phyloP scores from a whole-genome alignment of 176 grass and related monocot species.

The Triticum turgidum region DNA sequence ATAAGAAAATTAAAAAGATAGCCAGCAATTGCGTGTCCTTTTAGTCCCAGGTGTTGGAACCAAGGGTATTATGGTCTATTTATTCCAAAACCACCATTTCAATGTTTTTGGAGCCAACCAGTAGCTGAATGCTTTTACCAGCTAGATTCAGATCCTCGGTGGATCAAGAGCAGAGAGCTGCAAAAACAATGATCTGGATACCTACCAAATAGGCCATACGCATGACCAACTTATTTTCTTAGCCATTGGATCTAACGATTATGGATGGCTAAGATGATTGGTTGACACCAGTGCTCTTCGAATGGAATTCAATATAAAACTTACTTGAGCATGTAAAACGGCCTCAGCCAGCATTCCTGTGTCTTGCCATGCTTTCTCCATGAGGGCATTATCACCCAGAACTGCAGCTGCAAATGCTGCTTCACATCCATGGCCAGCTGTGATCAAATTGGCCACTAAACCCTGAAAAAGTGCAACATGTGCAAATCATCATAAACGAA shows the following conservation, averaged over 20 bases:
- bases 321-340: conserved; percentile 96
- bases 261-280: not conserved
- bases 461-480: conserved; percentile 47
- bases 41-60: too few relatives aligned
- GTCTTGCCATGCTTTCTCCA: conserved; percentile 99
- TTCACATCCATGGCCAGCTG: conserved; percentile 88
- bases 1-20: too few relatives aligned
- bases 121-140: too few relatives aligned
- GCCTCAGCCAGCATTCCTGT: conserved; percentile 95
- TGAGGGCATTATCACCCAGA: conserved; percentile 90
- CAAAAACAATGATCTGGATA: too few relatives aligned
- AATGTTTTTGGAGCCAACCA: too few relatives aligned
- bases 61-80: too few relatives aligned
- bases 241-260: not conserved
- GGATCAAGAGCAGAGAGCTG: too few relatives aligned
- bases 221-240: not conserved
- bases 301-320: conserved; percentile 34
- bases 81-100: too few relatives aligned
- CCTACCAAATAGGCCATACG: too few relatives aligned
- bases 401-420: conserved; percentile 96
- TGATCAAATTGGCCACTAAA: conserved; percentile 81
- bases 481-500: conserved; percentile 1
- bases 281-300: not conserved
- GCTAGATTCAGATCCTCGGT: too few relatives aligned
- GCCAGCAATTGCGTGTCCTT: too few relatives aligned